Evolutionary conservation across 176 grass and related monocot genomes (phyloP).

Genomic region (Hsuehochloa calcarea): DNA sequence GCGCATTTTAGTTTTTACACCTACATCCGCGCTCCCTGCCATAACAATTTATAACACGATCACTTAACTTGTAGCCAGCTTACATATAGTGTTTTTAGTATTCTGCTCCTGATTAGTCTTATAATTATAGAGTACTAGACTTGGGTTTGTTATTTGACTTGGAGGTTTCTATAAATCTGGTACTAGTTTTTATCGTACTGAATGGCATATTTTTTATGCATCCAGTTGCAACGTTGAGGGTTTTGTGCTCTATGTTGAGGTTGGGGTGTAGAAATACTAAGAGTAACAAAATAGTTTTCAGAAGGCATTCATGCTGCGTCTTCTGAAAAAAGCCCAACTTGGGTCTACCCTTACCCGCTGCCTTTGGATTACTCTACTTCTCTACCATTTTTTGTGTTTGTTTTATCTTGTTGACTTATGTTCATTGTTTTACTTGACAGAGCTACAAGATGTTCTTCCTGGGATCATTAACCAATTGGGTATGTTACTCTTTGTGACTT

Average conservation of each 20-base stretch:
- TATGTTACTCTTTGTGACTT: constrained; percentile 27
- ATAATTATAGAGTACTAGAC: neutral
- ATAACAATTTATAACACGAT: neutral
- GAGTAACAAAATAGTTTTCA: neutral
- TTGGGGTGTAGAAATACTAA: neutral
- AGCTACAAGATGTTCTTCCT: constrained; percentile 95
- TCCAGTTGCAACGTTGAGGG: neutral
- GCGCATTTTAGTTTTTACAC: neutral
- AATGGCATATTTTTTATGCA: neutral
- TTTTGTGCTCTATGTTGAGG: neutral
- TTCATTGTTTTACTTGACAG: constrained; percentile 47
- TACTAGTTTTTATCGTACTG: neutral
- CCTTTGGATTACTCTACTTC: neutral
- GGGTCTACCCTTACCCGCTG: too few relatives aligned
- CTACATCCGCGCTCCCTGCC: neutral
- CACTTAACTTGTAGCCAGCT: neutral
- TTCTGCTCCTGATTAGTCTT: neutral
- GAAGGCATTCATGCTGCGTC: neutral
- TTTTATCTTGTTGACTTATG: neutral
- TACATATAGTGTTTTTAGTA: neutral
- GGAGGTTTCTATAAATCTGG: neutral
- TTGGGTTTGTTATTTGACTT: neutral
- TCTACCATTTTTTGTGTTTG: neutral
- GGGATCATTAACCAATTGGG: constrained; percentile 93
- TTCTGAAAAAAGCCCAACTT: neutral